A percentile compares a stretch with the other conserved stretches of the same genome.
Conservation (phyloP, 176 grass and related monocot genomes). For the Oryza glaberrima region DNA sequence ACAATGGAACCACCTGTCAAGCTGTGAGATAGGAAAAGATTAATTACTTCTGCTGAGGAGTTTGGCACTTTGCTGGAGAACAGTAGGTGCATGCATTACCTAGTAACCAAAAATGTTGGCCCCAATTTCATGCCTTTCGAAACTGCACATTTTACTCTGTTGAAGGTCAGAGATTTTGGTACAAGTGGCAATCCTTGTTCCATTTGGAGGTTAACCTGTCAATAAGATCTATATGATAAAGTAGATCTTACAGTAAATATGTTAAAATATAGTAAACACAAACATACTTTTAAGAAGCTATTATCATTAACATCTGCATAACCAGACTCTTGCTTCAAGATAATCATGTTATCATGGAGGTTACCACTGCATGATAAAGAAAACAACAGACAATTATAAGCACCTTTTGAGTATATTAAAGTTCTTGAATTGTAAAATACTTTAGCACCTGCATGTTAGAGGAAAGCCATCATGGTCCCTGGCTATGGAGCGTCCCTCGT, state of each 20-base stretch:
- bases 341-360: slow-evolving; percentile 92
- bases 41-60: slow-evolving; percentile 14
- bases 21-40: slow-evolving; percentile 55
- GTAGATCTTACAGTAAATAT: slow-evolving; percentile 18
- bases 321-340: slow-evolving; percentile 95
- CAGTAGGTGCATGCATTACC: slow-evolving; percentile 49
- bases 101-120: slow-evolving; percentile 78
- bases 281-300: slow-evolving; percentile 85
- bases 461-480: slow-evolving; percentile 89
- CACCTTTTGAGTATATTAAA: slow-evolving; percentile 3
- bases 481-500: slow-evolving; percentile 78
- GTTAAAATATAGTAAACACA: neutral
- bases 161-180: slow-evolving; percentile 86
- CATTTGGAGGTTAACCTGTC: slow-evolving; percentile 94
- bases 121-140: slow-evolving; percentile 95
- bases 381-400: slow-evolving; percentile 18
- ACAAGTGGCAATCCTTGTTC: slow-evolving; percentile 94
- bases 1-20: slow-evolving; percentile 95
- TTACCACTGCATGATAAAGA: slow-evolving; percentile 69
- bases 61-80: slow-evolving; percentile 12
- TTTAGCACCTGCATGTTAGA: slow-evolving; percentile 85
- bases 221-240: slow-evolving; percentile 30
- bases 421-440: neutral
- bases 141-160: slow-evolving; percentile 79
- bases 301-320: slow-evolving; percentile 73